Percentiles rank a stretch among this genome's conserved stretches.
Evolutionary conservation across 176 grass and related monocot species (phyloP).

Genomic region (Zoysia japonica): DNA sequence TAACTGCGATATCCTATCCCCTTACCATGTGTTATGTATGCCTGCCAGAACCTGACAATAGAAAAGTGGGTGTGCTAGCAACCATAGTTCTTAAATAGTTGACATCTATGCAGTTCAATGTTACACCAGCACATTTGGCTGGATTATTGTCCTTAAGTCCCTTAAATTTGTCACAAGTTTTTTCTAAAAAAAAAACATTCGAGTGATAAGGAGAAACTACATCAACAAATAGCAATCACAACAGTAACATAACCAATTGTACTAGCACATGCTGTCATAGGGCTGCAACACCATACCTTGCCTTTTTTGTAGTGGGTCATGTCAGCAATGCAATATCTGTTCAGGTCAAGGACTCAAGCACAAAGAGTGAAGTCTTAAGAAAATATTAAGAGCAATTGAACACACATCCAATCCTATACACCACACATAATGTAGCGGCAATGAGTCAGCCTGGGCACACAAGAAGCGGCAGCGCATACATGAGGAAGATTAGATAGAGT

Average conservation of each 20-base stretch:
- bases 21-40: background rate
- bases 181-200: no score
- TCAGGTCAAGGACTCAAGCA: conserved; percentile 52
- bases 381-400: background rate
- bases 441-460: background rate
- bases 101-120: background rate
- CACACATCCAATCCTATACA: background rate
- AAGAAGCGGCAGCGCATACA: no score
- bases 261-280: background rate
- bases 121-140: no score
- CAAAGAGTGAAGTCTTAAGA: conserved; percentile 8
- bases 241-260: background rate
- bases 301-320: conserved; percentile 87
- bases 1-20: background rate
- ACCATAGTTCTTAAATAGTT: background rate
- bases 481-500: no score
- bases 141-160: no score
- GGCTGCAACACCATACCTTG: conserved; percentile 51
- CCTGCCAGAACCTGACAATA: background rate
- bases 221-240: background rate
- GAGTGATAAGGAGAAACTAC: conserved; percentile 1
- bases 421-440: background rate
- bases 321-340: conserved; percentile 94
- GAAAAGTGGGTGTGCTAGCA: background rate
- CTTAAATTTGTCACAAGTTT: no score